Evolutionary conservation across 2,329 filamentous ascomycete species (phyloP).

Genomic region (Aphanocladium album): DNA sequence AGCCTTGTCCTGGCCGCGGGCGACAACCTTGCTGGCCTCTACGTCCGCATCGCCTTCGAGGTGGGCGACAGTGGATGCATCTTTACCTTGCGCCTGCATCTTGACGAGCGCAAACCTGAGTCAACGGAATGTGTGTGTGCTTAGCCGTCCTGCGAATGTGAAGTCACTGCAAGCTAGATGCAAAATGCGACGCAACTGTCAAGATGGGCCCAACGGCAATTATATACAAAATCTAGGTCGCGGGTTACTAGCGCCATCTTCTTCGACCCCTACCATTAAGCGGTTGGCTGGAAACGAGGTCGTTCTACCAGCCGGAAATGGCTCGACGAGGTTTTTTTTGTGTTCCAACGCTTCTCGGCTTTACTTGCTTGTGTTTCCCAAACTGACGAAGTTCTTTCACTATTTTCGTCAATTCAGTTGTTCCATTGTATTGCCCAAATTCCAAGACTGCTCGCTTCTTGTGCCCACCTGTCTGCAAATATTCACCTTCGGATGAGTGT

Average conservation of each 20-base stretch:
- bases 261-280: background rate
- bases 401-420: too few relatives aligned
- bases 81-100: background rate
- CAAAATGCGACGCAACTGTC: background rate
- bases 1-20: slow-evolving; percentile 37
- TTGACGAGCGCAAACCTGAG: background rate
- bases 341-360: too few relatives aligned
- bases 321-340: too few relatives aligned
- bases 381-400: too few relatives aligned
- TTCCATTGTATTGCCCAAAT: too few relatives aligned
- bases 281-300: too few relatives aligned
- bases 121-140: too few relatives aligned
- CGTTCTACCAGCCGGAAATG: too few relatives aligned
- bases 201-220: background rate
- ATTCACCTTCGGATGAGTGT: background rate
- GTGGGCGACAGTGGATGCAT: background rate
- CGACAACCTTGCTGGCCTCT: background rate
- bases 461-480: background rate
- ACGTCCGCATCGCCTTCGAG: slow-evolving; percentile 2
- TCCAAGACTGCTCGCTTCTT: too few relatives aligned
- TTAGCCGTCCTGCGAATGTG: background rate
- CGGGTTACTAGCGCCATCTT: background rate
- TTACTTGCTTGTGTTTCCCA: too few relatives aligned
- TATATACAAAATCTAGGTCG: background rate
- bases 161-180: background rate